Conservation (phyloP, 371 early-diverging fungal species). For the Mortierella sp. region DNA sequence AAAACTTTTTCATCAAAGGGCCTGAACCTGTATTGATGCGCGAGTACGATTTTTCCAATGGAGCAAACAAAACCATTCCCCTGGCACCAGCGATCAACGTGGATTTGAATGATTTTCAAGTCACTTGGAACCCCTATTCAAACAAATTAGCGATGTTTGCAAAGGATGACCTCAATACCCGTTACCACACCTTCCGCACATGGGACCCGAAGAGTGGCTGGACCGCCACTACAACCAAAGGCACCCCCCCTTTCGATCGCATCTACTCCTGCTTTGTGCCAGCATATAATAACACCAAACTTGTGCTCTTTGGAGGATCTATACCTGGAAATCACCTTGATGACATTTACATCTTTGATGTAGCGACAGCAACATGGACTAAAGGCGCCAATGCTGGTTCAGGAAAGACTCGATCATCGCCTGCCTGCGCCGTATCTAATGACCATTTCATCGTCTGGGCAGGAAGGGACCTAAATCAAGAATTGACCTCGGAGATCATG, state of each 20-base stretch:
- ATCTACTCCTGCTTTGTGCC: not conserved
- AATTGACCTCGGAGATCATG: not conserved
- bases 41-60: not conserved
- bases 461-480: not conserved
- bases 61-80: not conserved
- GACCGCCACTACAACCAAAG: not conserved
- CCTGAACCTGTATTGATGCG: no score
- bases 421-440: conserved; percentile 16
- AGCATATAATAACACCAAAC: conserved; percentile 17
- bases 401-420: not conserved
- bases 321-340: not conserved
- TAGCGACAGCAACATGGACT: conserved; percentile 18
- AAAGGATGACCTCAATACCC: not conserved
- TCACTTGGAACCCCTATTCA: not conserved
- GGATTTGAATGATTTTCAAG: not conserved
- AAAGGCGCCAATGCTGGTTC: conserved; percentile 9
- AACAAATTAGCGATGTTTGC: not conserved
- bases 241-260: not conserved
- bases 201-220: no score
- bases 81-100: not conserved
- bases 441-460: conserved; percentile 29
- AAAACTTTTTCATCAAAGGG: not conserved
- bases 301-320: conserved; percentile 24
- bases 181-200: not conserved
- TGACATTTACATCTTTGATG: conserved; percentile 29